A percentile compares a stretch with the other conserved stretches of the same genome.
Evolutionary conservation across 495 filamentous ascomycete genomes (phyloP).

Genomic region (Thermothielavioides terrestris): DNA sequence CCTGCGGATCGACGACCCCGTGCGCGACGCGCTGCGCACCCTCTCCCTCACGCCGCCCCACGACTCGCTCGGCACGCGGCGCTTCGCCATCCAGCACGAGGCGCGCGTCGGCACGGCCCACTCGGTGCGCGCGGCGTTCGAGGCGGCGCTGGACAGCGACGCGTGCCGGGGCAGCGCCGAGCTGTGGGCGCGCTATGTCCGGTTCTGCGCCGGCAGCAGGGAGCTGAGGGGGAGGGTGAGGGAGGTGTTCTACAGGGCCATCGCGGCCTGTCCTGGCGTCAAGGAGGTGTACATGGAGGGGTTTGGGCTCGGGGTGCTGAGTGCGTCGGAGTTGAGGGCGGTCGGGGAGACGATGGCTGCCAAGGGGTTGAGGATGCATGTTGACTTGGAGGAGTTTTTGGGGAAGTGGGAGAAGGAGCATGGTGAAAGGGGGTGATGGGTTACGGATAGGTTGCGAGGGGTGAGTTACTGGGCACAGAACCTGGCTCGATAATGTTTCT

Average conservation of each 20-base stretch:
- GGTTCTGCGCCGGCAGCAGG: conserved; percentile 35
- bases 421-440: not conserved
- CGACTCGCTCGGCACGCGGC: conserved; percentile 41
- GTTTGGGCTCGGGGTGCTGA: conserved; percentile 33
- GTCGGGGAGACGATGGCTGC: conserved; percentile 30
- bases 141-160: conserved; percentile 51
- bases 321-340: conserved; percentile 46
- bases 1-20: conserved; percentile 61
- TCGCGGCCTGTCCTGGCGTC: conserved; percentile 65
- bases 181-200: conserved; percentile 61
- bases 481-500: no score
- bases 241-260: conserved; percentile 57
- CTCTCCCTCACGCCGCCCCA: conserved; percentile 33
- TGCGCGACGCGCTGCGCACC: conserved; percentile 51
- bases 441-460: no score
- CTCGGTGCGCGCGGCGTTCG: conserved; percentile 59
- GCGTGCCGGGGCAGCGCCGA: conserved; percentile 33
- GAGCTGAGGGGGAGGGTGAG: conserved; percentile 14
- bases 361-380: conserved; percentile 36
- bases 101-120: conserved; percentile 49
- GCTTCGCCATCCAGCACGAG: conserved; percentile 64
- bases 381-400: conserved; percentile 36
- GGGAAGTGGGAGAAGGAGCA: conserved; percentile 17
- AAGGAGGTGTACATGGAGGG: conserved; percentile 60
- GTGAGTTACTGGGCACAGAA: no score